A percentile compares a stretch with the other conserved stretches of the same genome.
Evolutionary conservation across 805 yeast genomes (phyloP).

Genomic region (Kuraishia ogatae): DNA sequence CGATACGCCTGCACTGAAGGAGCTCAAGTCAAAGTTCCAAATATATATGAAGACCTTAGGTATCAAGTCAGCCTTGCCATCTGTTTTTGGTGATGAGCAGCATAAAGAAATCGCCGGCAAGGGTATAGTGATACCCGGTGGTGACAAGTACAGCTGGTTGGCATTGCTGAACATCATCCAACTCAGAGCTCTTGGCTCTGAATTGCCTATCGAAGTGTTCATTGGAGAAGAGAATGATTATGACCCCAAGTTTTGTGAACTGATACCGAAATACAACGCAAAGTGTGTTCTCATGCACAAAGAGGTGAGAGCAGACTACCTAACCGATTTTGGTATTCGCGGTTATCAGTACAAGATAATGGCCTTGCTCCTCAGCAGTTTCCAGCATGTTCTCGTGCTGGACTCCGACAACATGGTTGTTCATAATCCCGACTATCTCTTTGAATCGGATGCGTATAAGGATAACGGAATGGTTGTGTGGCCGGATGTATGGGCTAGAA

Average conservation of each 20-base stretch:
- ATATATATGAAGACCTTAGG: slow-evolving; percentile 19
- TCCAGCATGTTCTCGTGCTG: slow-evolving; percentile 36
- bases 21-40: slow-evolving; percentile 29
- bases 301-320: slow-evolving; percentile 19
- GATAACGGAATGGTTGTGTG: slow-evolving; percentile 37
- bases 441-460: slow-evolving; percentile 32
- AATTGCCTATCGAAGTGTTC: slow-evolving; percentile 43
- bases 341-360: slow-evolving; percentile 46
- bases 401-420: slow-evolving; percentile 46
- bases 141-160: slow-evolving; percentile 43
- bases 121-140: slow-evolving; percentile 45
- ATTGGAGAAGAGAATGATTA: slow-evolving; percentile 34
- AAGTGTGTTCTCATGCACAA: slow-evolving; percentile 32
- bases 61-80: slow-evolving; percentile 28
- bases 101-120: slow-evolving; percentile 12
- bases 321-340: slow-evolving; percentile 21
- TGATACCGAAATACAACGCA: slow-evolving; percentile 34
- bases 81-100: slow-evolving; percentile 16
- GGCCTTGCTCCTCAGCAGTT: slow-evolving; percentile 35
- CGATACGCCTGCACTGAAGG: slow-evolving; percentile 22
- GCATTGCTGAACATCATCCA: slow-evolving; percentile 40
- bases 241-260: slow-evolving; percentile 37
- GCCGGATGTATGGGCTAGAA: slow-evolving; percentile 70
- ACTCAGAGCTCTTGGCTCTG: slow-evolving; percentile 31
- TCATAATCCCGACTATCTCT: slow-evolving; percentile 33